A percentile compares a stretch with the other conserved stretches of the same genome.
Conservation (phyloP, 257 asterid genomes). For the Solanum peruvianum region DNA sequence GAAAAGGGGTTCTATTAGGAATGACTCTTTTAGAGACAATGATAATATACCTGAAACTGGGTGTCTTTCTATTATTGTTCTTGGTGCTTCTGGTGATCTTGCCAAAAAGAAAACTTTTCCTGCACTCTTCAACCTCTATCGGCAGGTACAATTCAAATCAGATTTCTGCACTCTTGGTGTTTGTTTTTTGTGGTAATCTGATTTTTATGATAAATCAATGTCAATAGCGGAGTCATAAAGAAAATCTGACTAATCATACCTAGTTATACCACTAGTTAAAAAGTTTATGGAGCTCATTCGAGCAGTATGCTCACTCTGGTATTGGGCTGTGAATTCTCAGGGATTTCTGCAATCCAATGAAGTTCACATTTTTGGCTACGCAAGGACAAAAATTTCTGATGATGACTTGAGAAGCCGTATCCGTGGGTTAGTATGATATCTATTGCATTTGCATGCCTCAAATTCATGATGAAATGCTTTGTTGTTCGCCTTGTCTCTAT, state of each 20-base stretch:
- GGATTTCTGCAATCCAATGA: conserved; percentile 74
- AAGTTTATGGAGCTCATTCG: not conserved
- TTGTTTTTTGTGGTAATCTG: not conserved
- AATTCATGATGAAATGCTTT: not conserved
- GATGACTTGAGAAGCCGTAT: conserved; percentile 74
- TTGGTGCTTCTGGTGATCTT: conserved; percentile 99
- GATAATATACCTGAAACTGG: conserved; percentile 59
- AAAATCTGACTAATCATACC: not conserved
- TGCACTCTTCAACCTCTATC: conserved; percentile 88
- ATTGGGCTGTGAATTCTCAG: conserved; percentile 24
- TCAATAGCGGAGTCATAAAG: not conserved
- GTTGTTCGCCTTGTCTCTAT: not conserved
- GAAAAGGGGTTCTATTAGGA: conserved; percentile 32
- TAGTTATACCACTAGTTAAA: not conserved
- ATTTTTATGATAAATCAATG: not conserved
- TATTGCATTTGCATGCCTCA: not conserved
- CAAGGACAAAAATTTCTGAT: conserved; percentile 84
- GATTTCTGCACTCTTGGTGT: not conserved
- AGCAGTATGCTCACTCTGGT: not conserved
- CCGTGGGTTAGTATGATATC: conserved; percentile 44
- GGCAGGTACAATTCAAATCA: conserved; percentile 41
- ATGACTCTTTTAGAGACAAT: conserved; percentile 40
- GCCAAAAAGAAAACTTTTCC: conserved; percentile 99
- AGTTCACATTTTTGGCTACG: conserved; percentile 96
- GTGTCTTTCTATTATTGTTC: conserved; percentile 74